Evolutionary conservation across 176 grass and related monocot genomes (phyloP), one percentile per base, ranked within the genome.

Genomic region (Tillandsia leiboldiana): DNA sequence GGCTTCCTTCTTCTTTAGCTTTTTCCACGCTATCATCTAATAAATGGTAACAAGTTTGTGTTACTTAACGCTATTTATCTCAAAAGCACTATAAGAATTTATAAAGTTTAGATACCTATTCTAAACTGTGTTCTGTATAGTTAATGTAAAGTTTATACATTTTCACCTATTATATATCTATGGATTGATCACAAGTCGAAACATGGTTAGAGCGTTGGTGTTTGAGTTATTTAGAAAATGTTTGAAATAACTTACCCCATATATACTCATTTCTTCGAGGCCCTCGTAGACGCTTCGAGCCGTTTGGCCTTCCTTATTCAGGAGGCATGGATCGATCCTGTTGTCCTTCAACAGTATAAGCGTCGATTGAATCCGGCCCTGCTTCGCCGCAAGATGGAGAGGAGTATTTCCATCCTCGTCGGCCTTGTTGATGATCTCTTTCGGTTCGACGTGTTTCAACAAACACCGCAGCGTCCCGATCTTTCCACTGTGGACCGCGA

Each of bases 341-440:
- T 9, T 12, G 47, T 84, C 71, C 65, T 65, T 48, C 58, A 80
- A 18, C 22, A 84, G 66, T 11, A 75, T 53, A 51, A 74, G 48
- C 47, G 78, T 58, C 9, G 70, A 84, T 26, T 51, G 49, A 63
- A 81, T 71, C 23, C 73, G 73, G 28, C 66, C 33, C 50, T 53
- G 75, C 53, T 65, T 78, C 2, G 82, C 84, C 50, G 65, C 76
- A 8, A 91, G 49, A 64, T 91, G 89, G 26, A 92, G 50, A 15
- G 82, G 81, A 64, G 86, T 84, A 51, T 81, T 88, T 26, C 86
- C 86, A 22, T 84, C 66, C 8, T 71, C 42, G 65, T 78, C 84
- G 66, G 33, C 71, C 7, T 76, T 82, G 64, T 89, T 89, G 61
- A 89, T 69, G 18, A 89, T 68, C 74, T 85, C 86, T 0, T 77